Evolutionary conservation across 257 asterid species (phyloP), one percentile per base, ranked within the genome.

Genomic region (Salvia rosmarinus): DNA sequence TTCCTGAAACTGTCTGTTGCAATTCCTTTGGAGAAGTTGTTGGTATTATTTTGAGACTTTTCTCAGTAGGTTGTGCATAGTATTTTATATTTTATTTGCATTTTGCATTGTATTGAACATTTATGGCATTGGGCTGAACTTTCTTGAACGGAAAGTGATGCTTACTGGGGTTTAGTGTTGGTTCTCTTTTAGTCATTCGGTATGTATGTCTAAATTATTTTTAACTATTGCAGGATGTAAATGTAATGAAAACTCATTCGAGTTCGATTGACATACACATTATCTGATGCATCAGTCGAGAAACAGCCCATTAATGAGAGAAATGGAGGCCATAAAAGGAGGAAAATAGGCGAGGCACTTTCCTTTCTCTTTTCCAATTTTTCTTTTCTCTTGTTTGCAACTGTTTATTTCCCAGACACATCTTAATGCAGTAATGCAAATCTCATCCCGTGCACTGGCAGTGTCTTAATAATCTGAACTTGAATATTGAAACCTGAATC

Each of bases 251-350:
- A 82, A 82, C 77, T 78, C 90, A 39, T 84, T 86, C 84, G 87
- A 40, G 74, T 90, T 77, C 92, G 94, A 57, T 77, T 93, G 77
- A 78, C 88, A 25, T 89, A 87, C 73, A 72, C 88, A 64, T 72
- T 61, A 39, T 67, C 84, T 58, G 81, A 83, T 77, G 84, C 80
- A 60, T 81, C 84, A 66, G 50, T 72, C 51, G 62, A 73, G 71
- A 75, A 68, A 13, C 81, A 79, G 62, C 80, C 76, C 44, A 6
- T 11, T 25, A 61, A 54, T 21, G 88, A 84, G 63, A 78, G 63
- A 46, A 82, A 79, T 77, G 96, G 82, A 72, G 77, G 84, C 86
- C 83, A 59, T 79, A 89, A 93, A 79, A 89, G 88, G 81, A 90
- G 98, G 75, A 93, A 90, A 87, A 77, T 74, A 81, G 96, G 96